These are phyloP conservation scores for Fusarium euwallaceae DNA, from an alignment of 2,329 filamentous ascomycete species.

Conservation along the genomic window DNA sequence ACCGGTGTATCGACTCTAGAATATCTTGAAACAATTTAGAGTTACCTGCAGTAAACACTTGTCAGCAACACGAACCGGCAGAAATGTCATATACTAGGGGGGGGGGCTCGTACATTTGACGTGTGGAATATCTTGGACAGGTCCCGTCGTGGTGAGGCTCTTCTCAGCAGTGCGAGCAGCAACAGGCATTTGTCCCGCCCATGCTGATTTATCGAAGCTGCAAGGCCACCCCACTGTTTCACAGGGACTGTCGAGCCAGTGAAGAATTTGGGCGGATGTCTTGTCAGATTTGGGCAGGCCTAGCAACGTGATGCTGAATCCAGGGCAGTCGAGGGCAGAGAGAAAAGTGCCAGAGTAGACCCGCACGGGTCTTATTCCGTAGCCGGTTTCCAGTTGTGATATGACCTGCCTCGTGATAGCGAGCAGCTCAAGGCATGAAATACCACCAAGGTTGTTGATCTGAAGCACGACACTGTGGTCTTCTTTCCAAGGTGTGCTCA, in stretches of 20 bases:
- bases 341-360: slow-evolving; percentile 9
- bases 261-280: background rate
- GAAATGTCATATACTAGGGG: too few species aligned
- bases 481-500: background rate
- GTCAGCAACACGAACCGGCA: background rate
- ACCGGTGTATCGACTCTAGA: background rate
- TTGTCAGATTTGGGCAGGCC: background rate
- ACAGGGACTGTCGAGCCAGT: slow-evolving; percentile 8
- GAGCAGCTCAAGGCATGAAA: slow-evolving; percentile 2
- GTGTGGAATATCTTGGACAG: background rate
- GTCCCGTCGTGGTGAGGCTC: background rate
- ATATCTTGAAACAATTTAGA: background rate
- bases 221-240: slow-evolving; percentile 10
- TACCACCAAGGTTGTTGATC: slow-evolving; percentile 10
- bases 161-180: background rate
- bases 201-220: background rate
- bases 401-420: slow-evolving; percentile 5
- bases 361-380: slow-evolving; percentile 4
- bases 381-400: background rate
- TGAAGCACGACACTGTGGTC: slow-evolving; percentile 7
- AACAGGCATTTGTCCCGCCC: background rate
- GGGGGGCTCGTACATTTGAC: background rate
- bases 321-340: slow-evolving; percentile 8
- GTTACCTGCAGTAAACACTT: background rate
- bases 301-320: slow-evolving; percentile 13